Conservation (phyloP, 1,284 basidiomycete genomes). For the Cryptococcus neoformans region DNA sequence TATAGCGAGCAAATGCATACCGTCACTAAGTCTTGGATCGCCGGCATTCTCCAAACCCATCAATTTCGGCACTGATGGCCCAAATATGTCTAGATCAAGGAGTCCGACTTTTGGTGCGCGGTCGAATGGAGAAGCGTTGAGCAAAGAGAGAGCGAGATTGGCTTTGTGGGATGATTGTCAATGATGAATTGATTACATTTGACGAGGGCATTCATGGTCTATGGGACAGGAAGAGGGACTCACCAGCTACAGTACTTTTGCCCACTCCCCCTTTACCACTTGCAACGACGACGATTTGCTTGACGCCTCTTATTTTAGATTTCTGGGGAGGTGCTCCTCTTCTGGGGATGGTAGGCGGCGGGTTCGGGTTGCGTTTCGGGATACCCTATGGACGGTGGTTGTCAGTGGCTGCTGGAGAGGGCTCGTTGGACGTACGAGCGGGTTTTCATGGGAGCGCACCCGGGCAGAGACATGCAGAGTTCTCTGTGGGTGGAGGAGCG, state of each 20-base stretch:
- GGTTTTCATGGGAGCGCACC: conserved; percentile 36
- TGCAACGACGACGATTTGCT: conserved; percentile 74
- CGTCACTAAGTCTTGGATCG: conserved; percentile 72
- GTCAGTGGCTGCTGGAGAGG: not conserved
- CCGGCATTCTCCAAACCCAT: conserved; percentile 82
- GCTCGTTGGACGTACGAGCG: conserved; percentile 22
- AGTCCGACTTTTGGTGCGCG: conserved; percentile 66
- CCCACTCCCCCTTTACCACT: conserved; percentile 97
- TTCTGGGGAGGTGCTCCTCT: conserved; percentile 50
- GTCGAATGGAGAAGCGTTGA: conserved; percentile 48
- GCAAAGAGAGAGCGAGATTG: conserved; percentile 63
- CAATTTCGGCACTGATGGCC: conserved; percentile 90
- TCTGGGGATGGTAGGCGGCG: conserved; percentile 47
- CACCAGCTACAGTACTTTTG: conserved; percentile 90
- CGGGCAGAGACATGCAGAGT: not conserved
- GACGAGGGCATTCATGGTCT: not conserved
- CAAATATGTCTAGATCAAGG: conserved; percentile 93
- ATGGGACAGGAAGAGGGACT: conserved; percentile 3
- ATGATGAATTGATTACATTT: conserved; percentile 2
- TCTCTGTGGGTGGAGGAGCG: not conserved
- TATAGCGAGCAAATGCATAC: conserved; percentile 51
- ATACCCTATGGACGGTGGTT: conserved; percentile 34
- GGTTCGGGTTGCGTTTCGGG: conserved; percentile 40
- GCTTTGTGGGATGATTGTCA: conserved; percentile 51
- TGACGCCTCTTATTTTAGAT: conserved; percentile 53